A percentile compares a stretch with the other conserved stretches of the same genome.
phyloP scores from a whole-genome alignment of 2,329 filamentous ascomycete species.

The Simplicillium sp. region DNA sequence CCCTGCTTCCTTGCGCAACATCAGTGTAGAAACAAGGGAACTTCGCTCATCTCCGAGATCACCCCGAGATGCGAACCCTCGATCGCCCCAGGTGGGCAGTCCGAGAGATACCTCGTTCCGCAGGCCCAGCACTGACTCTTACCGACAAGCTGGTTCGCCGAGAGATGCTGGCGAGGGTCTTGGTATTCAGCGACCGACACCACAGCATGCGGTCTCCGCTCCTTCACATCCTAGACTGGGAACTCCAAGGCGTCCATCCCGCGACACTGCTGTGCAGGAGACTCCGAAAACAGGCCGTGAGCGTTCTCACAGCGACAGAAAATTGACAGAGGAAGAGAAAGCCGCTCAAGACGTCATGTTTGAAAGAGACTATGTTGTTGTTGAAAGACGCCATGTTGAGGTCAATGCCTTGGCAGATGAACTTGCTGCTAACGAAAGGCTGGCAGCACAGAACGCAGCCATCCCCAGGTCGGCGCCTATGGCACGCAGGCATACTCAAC shows the following conservation, averaged over 20 bases:
- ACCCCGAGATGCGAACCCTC: conserved; percentile 30
- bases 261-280: background rate
- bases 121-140: conserved; percentile 14
- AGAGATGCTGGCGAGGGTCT: conserved; percentile 38
- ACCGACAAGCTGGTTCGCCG: conserved; percentile 31
- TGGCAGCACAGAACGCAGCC: conserved; percentile 35
- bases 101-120: conserved; percentile 23
- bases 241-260: conserved; percentile 9
- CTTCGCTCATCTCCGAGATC: conserved; percentile 21
- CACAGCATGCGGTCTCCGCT: conserved; percentile 38
- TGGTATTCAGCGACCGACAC: conserved; percentile 38
- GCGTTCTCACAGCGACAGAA: conserved; percentile 14
- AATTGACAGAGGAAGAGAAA: conserved; percentile 52
- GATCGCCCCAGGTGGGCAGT: conserved; percentile 33
- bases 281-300: conserved; percentile 6
- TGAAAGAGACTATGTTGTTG: conserved; percentile 89
- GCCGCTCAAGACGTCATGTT: conserved; percentile 82
- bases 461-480: conserved; percentile 53
- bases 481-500: conserved; percentile 68
- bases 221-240: conserved; percentile 29
- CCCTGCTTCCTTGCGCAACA: conserved; percentile 20
- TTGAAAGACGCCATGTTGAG: conserved; percentile 91
- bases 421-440: conserved; percentile 70
- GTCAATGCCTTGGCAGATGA: conserved; percentile 97
- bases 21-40: conserved; percentile 27